Percentiles rank a stretch among this genome's conserved stretches.
Conservation (phyloP, 2,329 filamentous ascomycete species). For the Talaromyces sp. region DNA sequence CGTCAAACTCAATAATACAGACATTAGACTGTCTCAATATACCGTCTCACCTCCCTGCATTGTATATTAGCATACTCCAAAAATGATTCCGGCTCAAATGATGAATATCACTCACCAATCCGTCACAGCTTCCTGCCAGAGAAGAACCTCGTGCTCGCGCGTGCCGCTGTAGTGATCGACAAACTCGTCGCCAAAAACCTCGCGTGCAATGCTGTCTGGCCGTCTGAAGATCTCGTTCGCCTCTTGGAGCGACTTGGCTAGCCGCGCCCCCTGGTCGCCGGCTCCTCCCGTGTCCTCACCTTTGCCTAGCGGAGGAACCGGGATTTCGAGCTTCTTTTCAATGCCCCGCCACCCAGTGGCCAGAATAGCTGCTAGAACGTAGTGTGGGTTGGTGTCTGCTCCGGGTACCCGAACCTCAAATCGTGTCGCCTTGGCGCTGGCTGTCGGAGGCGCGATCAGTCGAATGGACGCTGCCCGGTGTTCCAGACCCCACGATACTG, state of each 20-base stretch:
- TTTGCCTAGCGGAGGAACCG: conserved; percentile 74
- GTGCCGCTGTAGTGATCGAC: conserved; percentile 94
- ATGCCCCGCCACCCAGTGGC: conserved; percentile 86
- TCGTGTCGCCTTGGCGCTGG: conserved; percentile 76
- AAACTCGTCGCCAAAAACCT: conserved; percentile 91
- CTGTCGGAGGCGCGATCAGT: conserved; percentile 80
- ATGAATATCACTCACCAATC: conserved; percentile 66
- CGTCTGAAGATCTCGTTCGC: conserved; percentile 73
- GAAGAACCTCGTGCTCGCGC: conserved; percentile 77
- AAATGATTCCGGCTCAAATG: neutral
- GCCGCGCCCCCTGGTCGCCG: conserved; percentile 64
- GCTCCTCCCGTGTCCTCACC: conserved; percentile 73
- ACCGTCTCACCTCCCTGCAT: conserved; percentile 66
- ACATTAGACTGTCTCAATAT: conserved; percentile 65
- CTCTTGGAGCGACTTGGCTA: conserved; percentile 81
- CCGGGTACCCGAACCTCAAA: conserved; percentile 91
- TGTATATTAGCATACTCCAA: neutral
- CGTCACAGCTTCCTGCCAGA: conserved; percentile 95
- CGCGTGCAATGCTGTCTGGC: conserved; percentile 77
- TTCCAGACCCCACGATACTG: conserved; percentile 93
- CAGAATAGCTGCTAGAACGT: conserved; percentile 79
- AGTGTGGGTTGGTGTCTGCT: conserved; percentile 87
- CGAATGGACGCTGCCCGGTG: conserved; percentile 89
- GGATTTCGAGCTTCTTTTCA: conserved; percentile 82
- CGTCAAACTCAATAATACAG: neutral